These are phyloP conservation scores for Drechslera avenae DNA, from an alignment of 2,329 filamentous ascomycete species.

Conservation along the genomic window DNA sequence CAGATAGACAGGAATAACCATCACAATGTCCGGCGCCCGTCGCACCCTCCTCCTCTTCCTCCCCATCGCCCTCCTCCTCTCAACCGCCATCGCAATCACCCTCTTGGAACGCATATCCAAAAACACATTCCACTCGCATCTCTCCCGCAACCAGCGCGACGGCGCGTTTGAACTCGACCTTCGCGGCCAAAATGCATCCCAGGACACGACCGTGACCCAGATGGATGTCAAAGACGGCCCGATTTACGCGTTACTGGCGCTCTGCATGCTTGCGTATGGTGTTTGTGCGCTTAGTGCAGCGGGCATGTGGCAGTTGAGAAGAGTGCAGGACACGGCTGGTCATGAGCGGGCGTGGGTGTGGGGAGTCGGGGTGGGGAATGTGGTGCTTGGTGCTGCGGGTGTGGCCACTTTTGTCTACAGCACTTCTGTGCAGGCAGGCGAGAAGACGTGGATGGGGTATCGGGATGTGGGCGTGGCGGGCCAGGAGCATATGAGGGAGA, in stretches of 20 bases:
- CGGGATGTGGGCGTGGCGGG: slow-evolving; percentile 21
- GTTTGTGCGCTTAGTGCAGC: slow-evolving; percentile 26
- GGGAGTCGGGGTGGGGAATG: slow-evolving; percentile 24
- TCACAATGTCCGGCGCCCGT: slow-evolving; percentile 29
- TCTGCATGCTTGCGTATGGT: slow-evolving; percentile 22
- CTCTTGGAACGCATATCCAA: slow-evolving; percentile 37
- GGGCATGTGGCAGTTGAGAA: slow-evolving; percentile 39
- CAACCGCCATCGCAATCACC: slow-evolving; percentile 24
- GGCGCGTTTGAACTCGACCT: slow-evolving; percentile 20
- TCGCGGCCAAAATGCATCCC: slow-evolving; percentile 11
- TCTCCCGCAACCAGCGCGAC: slow-evolving; percentile 16
- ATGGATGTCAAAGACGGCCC: slow-evolving; percentile 22
- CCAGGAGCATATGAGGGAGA: slow-evolving; percentile 31
- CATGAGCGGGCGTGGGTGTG: slow-evolving; percentile 37
- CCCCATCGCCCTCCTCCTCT: slow-evolving; percentile 30
- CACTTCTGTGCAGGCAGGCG: slow-evolving; percentile 24
- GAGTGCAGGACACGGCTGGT: slow-evolving; percentile 28
- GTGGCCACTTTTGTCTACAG: slow-evolving; percentile 29
- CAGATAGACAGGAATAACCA: too few relatives aligned
- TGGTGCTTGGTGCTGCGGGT: slow-evolving; percentile 20
- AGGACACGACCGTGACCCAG: slow-evolving; percentile 12
- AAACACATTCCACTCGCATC: slow-evolving; percentile 17
- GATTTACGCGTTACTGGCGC: slow-evolving; percentile 22
- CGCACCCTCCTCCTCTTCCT: slow-evolving; percentile 31
- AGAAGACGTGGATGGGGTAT: slow-evolving; percentile 22